Percentiles rank a stretch among this genome's conserved stretches.
Conservation (phyloP, 2,329 filamentous ascomycete genomes). For the Fusarium sp. region DNA sequence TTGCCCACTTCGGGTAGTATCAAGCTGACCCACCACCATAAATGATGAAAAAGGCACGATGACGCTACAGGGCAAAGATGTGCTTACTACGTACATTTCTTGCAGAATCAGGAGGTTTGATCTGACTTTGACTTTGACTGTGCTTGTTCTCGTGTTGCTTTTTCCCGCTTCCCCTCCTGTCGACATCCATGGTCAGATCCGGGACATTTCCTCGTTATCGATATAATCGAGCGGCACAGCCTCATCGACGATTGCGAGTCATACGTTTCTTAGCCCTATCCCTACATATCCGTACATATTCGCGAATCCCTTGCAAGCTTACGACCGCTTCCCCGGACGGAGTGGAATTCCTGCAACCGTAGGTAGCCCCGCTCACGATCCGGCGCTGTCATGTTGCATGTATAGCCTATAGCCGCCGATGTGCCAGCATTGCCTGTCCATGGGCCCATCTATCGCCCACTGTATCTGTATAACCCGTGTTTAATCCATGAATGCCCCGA, state of each 20-base stretch:
- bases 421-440: slow-evolving; percentile 27
- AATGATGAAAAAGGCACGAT: slow-evolving; percentile 2
- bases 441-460: slow-evolving; percentile 6
- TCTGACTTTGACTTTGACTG: slow-evolving; percentile 7
- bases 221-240: slow-evolving; percentile 24
- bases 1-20: slow-evolving; percentile 11
- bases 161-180: slow-evolving; percentile 5
- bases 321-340: slow-evolving; percentile 28
- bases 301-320: slow-evolving; percentile 8
- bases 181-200: slow-evolving; percentile 5
- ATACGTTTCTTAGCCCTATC: slow-evolving; percentile 40
- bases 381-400: slow-evolving; percentile 7
- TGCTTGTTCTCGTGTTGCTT: slow-evolving; percentile 9
- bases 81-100: slow-evolving; percentile 4
- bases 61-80: neutral
- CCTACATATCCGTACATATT: slow-evolving; percentile 9
- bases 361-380: slow-evolving; percentile 23
- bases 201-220: slow-evolving; percentile 18
- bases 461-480: slow-evolving; percentile 7
- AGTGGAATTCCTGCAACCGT: slow-evolving; percentile 14
- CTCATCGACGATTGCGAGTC: slow-evolving; percentile 38
- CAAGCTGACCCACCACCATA: slow-evolving; percentile 22
- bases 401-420: slow-evolving; percentile 12
- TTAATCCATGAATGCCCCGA: neutral
- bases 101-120: slow-evolving; percentile 24